Base-by-base conservation (phyloP, 257 asterid species). In the Ehretia macrophylla region DNA sequence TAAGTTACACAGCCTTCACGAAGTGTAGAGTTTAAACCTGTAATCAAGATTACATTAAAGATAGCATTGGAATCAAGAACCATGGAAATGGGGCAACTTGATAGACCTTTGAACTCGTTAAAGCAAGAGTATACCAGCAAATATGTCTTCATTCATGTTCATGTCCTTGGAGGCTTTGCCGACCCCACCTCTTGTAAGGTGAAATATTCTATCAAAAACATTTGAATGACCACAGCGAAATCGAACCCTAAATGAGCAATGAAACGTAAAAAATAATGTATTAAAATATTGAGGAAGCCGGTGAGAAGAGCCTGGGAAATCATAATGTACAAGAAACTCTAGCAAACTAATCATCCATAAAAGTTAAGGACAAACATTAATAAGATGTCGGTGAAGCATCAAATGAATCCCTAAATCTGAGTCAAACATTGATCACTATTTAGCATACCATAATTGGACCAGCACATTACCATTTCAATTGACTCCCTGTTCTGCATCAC, bases 171-270 rank as follows among this genome's bases (percentile, higher is more conserved):
- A 93, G 51, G 97, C 96, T 72, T 93, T 93, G 81, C 99, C 88
- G 51, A 93, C 81, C n/a, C 99, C 99, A 67, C 97, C 96, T 71
- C 99, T 81, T 10, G 97, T 86, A 63, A 93, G 93, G 79, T 93
- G 99, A 76, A 93, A 93, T 44, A 93, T 61, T 77, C 99, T 79
- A 79, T 93, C 99, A 71, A 93, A 93, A 62, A 93, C 90, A 74
- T 93, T 97, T 23, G 97, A 96, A 78, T 93, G 99, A 51, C 99
- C 99, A 55, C 88, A 93, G 72, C 88, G 99, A 76, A 92, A 88
- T 73, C 99, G 99, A 57, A 92, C 99, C 94, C 99, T 88, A 68
- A 13, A 61, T 19, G 17, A 69, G 62, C 51, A 70, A 64, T 39
- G 54, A 63, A 61, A 32, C 40, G 51, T 14, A 32, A 16, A 38